Evolutionary conservation across 1,139 yeast species (phyloP), one percentile per base, ranked within the genome.

Genomic region (Candida buenavistaensis): DNA sequence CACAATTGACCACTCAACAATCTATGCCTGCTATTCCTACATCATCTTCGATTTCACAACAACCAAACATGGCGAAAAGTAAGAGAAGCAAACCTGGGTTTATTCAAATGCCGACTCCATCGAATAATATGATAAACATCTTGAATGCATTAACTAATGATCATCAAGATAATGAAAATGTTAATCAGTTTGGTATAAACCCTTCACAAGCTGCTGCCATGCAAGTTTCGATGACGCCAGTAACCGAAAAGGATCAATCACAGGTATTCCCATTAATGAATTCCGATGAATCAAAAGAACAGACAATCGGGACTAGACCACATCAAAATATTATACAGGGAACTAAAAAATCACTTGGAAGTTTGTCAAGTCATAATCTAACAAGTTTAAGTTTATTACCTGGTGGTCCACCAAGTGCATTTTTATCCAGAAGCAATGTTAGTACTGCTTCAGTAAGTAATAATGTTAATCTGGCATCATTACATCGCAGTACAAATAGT

Each of bases 201-300:
- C 73, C 80, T 2, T 61, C 75, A 9, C 74, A 68, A 31, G 67
- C 77, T 2, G 64, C 71, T 4, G 64, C 65, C 31, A 52, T 71
- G 14, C 78, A 83, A 10, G 62, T 82, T 48, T 73, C 86, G 0
- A 83, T 83, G 94, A 83, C 94, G 0, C 94, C 92, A 1, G 79
- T 83, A 2, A 72, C 85, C 1, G 94, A 83, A 48, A 79, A 71
- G 46, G 76, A 59, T 23, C 44, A 52, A 4, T 41, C 44, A 11
- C 32, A 27, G 8, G 49, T 51, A 26, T 39, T 46, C 5, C 30
- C 36, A 6, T 25, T 26, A 7, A 39, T 37, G 19, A 40, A 42
- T 14, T 38, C 35, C 11, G 51, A 46, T 6, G 47, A 43, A 9
- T 50, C 45, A 13, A 30, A 28, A 11, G 20, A 25, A 28, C 27